Base-by-base conservation (phyloP, 2,329 filamentous ascomycete species). In the Nakataea oryzae region DNA sequence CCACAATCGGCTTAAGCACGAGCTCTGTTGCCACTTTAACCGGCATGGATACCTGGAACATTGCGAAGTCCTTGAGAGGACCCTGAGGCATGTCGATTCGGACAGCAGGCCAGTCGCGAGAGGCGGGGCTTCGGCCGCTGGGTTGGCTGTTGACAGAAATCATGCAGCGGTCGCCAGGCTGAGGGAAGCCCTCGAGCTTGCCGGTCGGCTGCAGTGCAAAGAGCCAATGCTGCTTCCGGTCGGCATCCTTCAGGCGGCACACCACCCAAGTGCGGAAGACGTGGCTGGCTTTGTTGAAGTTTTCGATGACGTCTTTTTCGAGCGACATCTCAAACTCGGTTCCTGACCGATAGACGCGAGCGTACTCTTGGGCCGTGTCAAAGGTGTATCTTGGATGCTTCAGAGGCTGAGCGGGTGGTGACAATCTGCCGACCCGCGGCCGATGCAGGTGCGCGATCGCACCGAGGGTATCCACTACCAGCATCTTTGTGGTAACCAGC, bases 261-360 rank as follows among this genome's bases (percentile, higher is more conserved):
- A 68, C 34, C 6, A 64, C 50, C 67, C 67, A 69, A 1, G 64
- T 66, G 2, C 61, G 59, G 62, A 65, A 65, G 0, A 50, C 24
- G 12, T 34, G 57, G 1, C 73, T 66, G 21, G 68, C 67, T 30
- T 69, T 71, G 67, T 78, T 77, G 69, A 75, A 74, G 14, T 68
- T 65, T 3, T 70, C 68, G 0, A 74, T 64, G 11, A 72, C 73
- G 29, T 71, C 65, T 26, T 32, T 17, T 27, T 68, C 66, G 0
- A 63, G n/a, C 1, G 57, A 56, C 4, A 66, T 60, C 13, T 69
- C 67, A 13, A 59, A 65, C 28, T 65, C 61, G 11, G 64, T 61
- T 0, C 63, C 67, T 1, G 62, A 29, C 30, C 63, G 60, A 56
- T 66, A 64, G 3, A 66, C 47, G 0, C 24, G 11, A 11, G 62